Conservation (phyloP, 192 early-diverging fungal species). For the Podila verticillata region DNA sequence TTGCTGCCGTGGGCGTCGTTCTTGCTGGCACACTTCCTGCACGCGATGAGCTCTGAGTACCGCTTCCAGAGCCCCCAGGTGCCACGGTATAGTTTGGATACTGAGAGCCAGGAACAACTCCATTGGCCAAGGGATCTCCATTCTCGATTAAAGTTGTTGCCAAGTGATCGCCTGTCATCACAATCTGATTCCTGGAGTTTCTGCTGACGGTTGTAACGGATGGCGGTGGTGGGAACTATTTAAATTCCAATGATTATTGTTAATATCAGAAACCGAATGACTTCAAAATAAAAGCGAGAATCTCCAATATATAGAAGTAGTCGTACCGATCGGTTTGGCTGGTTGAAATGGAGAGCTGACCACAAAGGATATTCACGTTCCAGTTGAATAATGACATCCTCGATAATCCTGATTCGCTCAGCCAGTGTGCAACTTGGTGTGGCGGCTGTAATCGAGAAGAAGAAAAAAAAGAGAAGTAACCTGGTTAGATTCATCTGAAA, state of each 20-base stretch:
- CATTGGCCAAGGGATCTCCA: conserved; percentile 16
- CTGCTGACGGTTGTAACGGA: conserved; percentile 42
- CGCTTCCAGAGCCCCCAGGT: not conserved
- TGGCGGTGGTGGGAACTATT: conserved; percentile 36
- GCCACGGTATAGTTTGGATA: conserved; percentile 8
- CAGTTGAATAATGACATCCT: conserved; percentile 79
- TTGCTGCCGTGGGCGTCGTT: too few species aligned
- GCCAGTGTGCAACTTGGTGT: conserved; percentile 52
- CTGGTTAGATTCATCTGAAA: too few species aligned
- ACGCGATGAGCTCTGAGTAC: too few species aligned
- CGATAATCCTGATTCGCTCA: conserved; percentile 75
- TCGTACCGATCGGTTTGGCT: conserved; percentile 65
- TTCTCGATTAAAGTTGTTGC: conserved; percentile 36
- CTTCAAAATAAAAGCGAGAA: too few species aligned
- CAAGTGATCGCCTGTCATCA: conserved; percentile 44
- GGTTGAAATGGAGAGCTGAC: conserved; percentile 83
- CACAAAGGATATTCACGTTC: conserved; percentile 82
- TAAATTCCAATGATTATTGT: not conserved
- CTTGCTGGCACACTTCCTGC: too few species aligned
- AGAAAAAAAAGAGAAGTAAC: too few species aligned
- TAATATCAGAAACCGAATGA: not conserved
- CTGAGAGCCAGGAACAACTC: conserved; percentile 11
- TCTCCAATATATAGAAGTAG: too few species aligned
- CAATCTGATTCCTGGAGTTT: conserved; percentile 47
- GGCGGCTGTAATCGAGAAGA: conserved; percentile 28